phyloP scores from a whole-genome alignment of 1,284 basidiomycete species.

The Boletus austroedulis region DNA sequence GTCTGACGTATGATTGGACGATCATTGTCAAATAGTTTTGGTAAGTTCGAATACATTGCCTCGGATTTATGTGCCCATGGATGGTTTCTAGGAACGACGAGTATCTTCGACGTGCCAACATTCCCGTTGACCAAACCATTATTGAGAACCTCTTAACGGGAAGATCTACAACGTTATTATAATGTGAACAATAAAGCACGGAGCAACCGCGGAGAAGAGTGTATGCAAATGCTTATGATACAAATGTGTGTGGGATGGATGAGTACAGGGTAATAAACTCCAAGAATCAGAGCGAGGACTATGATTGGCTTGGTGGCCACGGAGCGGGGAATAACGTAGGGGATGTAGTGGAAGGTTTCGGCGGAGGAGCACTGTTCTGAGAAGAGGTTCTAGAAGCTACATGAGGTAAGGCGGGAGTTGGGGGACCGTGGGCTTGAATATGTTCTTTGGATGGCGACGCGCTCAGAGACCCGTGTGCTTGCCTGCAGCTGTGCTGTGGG shows the following conservation, averaged over 20 bases:
- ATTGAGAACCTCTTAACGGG: constrained; percentile 49
- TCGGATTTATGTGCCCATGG: background rate
- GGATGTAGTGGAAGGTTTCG: constrained; percentile 24
- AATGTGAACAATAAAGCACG: constrained; percentile 7
- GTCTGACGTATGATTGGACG: background rate
- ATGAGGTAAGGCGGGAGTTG: constrained; percentile 23
- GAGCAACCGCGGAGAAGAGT: background rate
- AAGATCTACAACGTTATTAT: constrained; percentile 4
- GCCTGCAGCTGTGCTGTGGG: constrained; percentile 13
- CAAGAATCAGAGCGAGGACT: background rate
- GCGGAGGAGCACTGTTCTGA: constrained; percentile 23
- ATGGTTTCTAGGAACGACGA: constrained; percentile 58
- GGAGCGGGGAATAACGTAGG: constrained; percentile 23
- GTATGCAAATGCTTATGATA: constrained; percentile 28
- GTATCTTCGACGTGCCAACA: constrained; percentile 62
- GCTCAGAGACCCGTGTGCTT: constrained; percentile 29
- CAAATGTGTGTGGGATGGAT: constrained; percentile 23
- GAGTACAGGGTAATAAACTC: constrained; percentile 5
- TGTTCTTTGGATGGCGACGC: constrained; percentile 42
- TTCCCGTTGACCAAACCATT: constrained; percentile 55
- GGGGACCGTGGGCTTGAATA: constrained; percentile 27
- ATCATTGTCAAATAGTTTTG: constrained; percentile 46
- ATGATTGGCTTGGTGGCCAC: constrained; percentile 23
- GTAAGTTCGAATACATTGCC: constrained; percentile 26
- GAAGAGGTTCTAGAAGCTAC: constrained; percentile 22